Base-by-base conservation (phyloP, 1,284 basidiomycete genomes). In the Ustilago xerochloae region DNA sequence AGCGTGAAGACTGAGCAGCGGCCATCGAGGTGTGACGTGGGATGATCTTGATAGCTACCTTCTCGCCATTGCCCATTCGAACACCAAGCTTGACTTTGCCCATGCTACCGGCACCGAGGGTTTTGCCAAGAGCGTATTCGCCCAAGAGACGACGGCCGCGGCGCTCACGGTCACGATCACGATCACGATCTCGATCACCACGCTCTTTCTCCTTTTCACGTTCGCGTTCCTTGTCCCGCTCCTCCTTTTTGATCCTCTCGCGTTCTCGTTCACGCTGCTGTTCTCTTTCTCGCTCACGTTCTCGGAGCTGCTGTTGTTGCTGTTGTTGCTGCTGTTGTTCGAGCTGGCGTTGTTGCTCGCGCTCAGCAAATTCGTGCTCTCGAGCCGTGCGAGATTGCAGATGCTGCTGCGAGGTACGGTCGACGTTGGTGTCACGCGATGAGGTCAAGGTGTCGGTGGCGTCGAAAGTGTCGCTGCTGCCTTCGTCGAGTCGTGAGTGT, bases 41-140 rank as follows among this genome's bases (percentile, higher is more conserved):
- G 18, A 98, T 91, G 82, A 99, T 99, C 88, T 99, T 99, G 87
- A 99, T 93, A 10, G 97, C 97, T 72, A 96, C 96, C 90, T 96
- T 97, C 86, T 97, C 94, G 41, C 92, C 92, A 1, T 93, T 92
- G 76, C 90, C 84, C 76, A 92, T 92, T 84, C 96, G 93, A 39
- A 92, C 91, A 7, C 93, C 96, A 18, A 98, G 89, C 88, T 98
- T 99, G 81, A 99, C 97, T 85, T 98, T 98, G 77, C 96, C 97
- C 95, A 99, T 99, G 85, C 93, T 95, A 36, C 97, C 96, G 38
- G 94, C 94, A 50, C 97, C 96, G 33, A 99, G 88, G 3, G 96
- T 98, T 88, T 98, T 98, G 80, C 93, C 93, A 71, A 99, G 89
- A 67, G 93, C 93, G 87, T 97, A 99, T 84, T 98, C 94, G 39